Conservation (phyloP, 164 flowering plant genomes). For the Cinnamomum micranthum region DNA sequence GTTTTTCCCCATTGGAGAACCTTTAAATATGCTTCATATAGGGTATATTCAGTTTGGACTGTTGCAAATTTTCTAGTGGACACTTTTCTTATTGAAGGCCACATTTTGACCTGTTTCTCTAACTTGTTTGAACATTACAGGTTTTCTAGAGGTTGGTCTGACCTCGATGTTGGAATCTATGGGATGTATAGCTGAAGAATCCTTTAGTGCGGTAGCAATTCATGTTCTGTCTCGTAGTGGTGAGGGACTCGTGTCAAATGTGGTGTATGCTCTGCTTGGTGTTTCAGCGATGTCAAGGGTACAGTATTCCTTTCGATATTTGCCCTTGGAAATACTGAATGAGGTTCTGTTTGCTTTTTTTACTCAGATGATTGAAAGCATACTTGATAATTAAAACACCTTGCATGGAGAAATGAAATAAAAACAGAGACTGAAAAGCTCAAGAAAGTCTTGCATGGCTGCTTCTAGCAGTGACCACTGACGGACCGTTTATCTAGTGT, state of each 20-base stretch:
- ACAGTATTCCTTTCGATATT: slow-evolving; percentile 13
- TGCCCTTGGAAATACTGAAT: background rate
- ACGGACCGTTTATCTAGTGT: no score
- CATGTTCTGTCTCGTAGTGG: slow-evolving; percentile 75
- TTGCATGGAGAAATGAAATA: no score
- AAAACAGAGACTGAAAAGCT: no score
- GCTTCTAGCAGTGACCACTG: no score
- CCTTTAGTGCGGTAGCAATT: slow-evolving; percentile 56
- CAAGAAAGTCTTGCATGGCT: no score
- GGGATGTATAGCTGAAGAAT: slow-evolving; percentile 42
- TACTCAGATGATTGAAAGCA: no score
- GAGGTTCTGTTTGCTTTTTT: no score
- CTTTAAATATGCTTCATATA: no score
- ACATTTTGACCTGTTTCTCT: background rate
- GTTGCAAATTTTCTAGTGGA: background rate
- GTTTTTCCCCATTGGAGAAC: no score
- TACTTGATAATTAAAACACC: no score
- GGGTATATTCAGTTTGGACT: no score
- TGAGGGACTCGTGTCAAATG: slow-evolving; percentile 86
- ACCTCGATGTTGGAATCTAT: slow-evolving; percentile 51
- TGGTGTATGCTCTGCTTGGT: slow-evolving; percentile 94
- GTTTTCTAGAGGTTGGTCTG: slow-evolving; percentile 75
- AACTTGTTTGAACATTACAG: slow-evolving; percentile 30
- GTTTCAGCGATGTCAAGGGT: slow-evolving; percentile 99
- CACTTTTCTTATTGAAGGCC: background rate